Evolutionary conservation across 306 rosid species (phyloP), one percentile per base, ranked within the genome.

Genomic region (Luffa aegyptiaca): DNA sequence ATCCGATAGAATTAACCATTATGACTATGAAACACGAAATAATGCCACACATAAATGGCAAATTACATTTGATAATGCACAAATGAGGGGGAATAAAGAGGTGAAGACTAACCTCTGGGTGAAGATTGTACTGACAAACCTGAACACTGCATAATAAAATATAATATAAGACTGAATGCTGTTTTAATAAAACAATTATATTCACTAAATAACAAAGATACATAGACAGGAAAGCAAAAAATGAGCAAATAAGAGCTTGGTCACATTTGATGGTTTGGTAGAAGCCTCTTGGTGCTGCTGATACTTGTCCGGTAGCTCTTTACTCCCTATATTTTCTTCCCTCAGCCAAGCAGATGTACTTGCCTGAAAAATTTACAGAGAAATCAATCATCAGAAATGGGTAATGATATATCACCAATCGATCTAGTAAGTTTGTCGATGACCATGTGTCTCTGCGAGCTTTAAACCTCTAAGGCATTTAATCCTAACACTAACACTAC

Each of bases 191-290:
- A 61, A 51, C 51, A 46, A 48, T 10, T 10, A 6, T 71, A 71
- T 5, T 45, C 9, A 71, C 5, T 20, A 45, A 31, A 45, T 45
- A 17, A 70, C 37, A 10, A 13, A 72, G 6, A 26, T 48, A 10
- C 5, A 18, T 17, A 70, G n/a, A 45, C 36, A 11, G 20, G 6
- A 11, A 13, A 21, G 42, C n/a, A 44, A 70, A 46, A 44, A 70
- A 42, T n/a, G 53, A 71, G 73, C 74, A 73, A 81, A 35, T 84
- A 26, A 58, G 59, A 72, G 20, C 13, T 31, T 49, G 20, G 87
- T 92, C 84, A 94, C 98, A 85, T 87, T 93, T 82, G 80, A 81
- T 65, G 81, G 81, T 78, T 84, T 79, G 10, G 75, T 75, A 72
- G 84, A 52, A 68, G 84, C 88, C 36, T 46, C 44, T 72, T 16